Percentiles rank a stretch among this genome's conserved stretches.
phyloP scores from a whole-genome alignment of 345 rosid genomes.

The Mangifera indica region DNA sequence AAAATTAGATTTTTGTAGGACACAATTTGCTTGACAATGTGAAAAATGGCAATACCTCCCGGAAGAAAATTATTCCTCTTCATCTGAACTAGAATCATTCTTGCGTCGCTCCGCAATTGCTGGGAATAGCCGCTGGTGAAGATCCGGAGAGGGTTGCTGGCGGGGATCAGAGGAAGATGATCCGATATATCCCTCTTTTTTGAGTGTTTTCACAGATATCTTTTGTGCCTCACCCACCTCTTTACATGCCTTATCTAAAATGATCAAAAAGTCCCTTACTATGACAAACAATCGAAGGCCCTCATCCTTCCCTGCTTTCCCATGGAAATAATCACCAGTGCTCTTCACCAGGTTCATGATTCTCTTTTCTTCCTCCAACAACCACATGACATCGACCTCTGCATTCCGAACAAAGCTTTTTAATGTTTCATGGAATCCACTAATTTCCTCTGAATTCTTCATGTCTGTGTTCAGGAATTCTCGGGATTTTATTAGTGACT shows the following conservation, averaged over 20 bases:
- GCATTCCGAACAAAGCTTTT: constrained; percentile 80
- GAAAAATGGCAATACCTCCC: constrained; percentile 20
- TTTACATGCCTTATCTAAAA: constrained; percentile 79
- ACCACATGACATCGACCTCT: constrained; percentile 54
- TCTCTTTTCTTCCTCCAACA: constrained; percentile 83
- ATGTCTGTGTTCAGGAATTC: constrained; percentile 74
- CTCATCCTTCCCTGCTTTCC: constrained; percentile 89
- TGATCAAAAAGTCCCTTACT: constrained; percentile 79
- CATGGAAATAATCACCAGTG: constrained; percentile 96
- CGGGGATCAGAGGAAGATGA: constrained; percentile 50
- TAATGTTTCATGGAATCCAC: constrained; percentile 68
- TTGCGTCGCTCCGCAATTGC: constrained; percentile 63
- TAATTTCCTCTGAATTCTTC: constrained; percentile 63
- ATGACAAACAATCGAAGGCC: constrained; percentile 75
- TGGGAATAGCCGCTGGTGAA: constrained; percentile 66
- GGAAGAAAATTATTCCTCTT: constrained; percentile 30
- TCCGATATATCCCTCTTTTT: constrained; percentile 48
- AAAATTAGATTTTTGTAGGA: constrained; percentile 4
- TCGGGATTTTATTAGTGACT: constrained; percentile 48
- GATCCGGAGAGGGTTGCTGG: constrained; percentile 43
- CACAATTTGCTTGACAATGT: constrained; percentile 6
- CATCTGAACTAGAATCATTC: constrained; percentile 47
- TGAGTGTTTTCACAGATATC: constrained; percentile 43
- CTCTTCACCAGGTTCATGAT: constrained; percentile 83
- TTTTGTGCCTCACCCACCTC: constrained; percentile 67